A percentile compares a stretch with the other conserved stretches of the same genome.
phyloP scores from a whole-genome alignment of 176 grass and related monocot species.

The Zoysia japonica region DNA sequence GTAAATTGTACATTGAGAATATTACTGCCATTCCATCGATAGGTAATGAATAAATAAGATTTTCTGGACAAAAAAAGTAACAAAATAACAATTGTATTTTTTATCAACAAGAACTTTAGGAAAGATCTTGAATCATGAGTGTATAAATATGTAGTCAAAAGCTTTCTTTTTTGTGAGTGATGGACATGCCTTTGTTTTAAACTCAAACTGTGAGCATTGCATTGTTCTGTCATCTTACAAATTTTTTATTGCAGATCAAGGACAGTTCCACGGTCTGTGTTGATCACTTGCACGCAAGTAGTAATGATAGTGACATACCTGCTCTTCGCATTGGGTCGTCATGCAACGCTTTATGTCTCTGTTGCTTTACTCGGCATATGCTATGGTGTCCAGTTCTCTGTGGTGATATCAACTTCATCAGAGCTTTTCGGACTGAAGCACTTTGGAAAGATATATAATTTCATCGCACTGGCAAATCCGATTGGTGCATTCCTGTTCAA shows the following conservation, averaged over 20 bases:
- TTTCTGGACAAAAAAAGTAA: not conserved
- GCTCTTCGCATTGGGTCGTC: conserved; percentile 59
- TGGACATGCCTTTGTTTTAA: not conserved
- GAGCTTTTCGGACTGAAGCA: conserved; percentile 93
- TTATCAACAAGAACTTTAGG: not conserved
- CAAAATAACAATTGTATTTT: not conserved
- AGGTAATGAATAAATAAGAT: too few species aligned
- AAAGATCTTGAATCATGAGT: not conserved
- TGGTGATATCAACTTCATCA: conserved; percentile 76
- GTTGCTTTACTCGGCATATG: conserved; percentile 68
- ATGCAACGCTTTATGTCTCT: conserved; percentile 53
- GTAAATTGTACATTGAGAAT: not conserved
- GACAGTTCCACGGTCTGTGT: conserved; percentile 65
- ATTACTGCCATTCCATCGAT: not conserved
- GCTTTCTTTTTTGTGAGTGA: conserved; percentile 3
- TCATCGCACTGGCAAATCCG: conserved; percentile 75
- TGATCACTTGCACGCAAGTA: conserved; percentile 72
- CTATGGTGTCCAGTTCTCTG: conserved; percentile 76
- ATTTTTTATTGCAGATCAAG: conserved; percentile 58
- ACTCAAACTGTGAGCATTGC: not conserved
- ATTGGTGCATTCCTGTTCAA: conserved; percentile 74
- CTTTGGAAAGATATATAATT: conserved; percentile 81
- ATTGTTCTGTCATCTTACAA: not conserved
- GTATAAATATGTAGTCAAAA: not conserved
- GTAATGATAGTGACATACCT: conserved; percentile 81